These are phyloP conservation scores for Aspergillus steynii DNA, from an alignment of 495 filamentous ascomycete species.

Conservation along the genomic window DNA sequence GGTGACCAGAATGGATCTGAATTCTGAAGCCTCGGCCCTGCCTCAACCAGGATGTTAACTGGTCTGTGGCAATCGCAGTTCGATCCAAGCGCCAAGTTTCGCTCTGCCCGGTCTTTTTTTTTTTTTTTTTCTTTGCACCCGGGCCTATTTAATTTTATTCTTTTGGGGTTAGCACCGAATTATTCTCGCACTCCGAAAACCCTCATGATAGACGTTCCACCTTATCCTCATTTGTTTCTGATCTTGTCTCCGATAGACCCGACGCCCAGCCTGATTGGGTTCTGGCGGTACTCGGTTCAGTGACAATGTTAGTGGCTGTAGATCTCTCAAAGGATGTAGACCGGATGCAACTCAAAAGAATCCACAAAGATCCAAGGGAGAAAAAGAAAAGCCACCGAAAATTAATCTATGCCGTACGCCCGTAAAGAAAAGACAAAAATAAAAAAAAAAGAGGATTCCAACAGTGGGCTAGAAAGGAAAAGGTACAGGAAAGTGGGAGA, in stretches of 20 bases:
- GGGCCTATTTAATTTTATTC: not conserved
- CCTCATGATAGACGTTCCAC: not conserved
- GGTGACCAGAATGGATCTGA: constrained; percentile 13
- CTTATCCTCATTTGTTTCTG: not conserved
- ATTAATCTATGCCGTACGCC: not conserved
- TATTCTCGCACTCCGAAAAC: not conserved
- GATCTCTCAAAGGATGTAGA: not conserved
- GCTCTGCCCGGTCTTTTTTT: not conserved
- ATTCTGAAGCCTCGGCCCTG: constrained; percentile 4
- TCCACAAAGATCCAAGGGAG: not conserved
- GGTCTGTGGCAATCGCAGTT: not conserved
- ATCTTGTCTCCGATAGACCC: not conserved
- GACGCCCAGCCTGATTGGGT: not conserved
- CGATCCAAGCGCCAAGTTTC: not conserved
- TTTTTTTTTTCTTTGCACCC: not conserved
- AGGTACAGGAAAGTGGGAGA: not conserved
- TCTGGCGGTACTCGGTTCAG: constrained; percentile 1
- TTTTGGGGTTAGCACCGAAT: no score
- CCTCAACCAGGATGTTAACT: not conserved
- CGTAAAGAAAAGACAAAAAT: not conserved
- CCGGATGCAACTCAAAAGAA: not conserved
- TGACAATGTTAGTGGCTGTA: constrained; percentile 1
- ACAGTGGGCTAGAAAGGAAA: not conserved
- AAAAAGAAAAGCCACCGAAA: not conserved
- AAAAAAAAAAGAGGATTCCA: not conserved